Conservation (phyloP, 192 early-diverging fungal species). For the Allomyces javanicus region DNA sequence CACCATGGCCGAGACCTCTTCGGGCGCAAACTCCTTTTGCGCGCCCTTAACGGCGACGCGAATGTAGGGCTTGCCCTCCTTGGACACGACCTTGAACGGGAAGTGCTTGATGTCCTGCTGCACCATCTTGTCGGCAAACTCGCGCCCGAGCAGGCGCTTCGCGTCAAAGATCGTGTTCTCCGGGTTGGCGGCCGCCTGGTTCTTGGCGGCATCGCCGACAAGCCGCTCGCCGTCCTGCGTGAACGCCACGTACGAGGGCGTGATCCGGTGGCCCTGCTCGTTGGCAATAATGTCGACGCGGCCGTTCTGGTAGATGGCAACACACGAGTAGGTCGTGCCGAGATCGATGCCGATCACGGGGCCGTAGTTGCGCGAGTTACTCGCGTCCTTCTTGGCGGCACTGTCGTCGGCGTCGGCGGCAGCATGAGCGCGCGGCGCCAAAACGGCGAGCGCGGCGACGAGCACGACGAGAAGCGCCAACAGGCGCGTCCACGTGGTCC, state of each 20-base stretch:
- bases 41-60: constrained; percentile 71
- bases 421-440: constrained; percentile 17
- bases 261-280: constrained; percentile 90
- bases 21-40: constrained; percentile 66
- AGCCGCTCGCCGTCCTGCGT: constrained; percentile 68
- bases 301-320: constrained; percentile 81
- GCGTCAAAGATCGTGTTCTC: constrained; percentile 83
- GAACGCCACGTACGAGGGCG: constrained; percentile 85
- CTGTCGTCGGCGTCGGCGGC: constrained; percentile 18
- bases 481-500: background rate
- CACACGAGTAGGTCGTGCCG: constrained; percentile 86
- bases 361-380: background rate
- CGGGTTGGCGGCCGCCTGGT: constrained; percentile 76
- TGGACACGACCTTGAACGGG: constrained; percentile 74
- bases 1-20: constrained; percentile 97
- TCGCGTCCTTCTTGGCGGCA: constrained; percentile 16
- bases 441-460: constrained; percentile 11
- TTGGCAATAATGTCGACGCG: constrained; percentile 95
- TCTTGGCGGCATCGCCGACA: constrained; percentile 88
- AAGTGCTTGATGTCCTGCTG: constrained; percentile 86
- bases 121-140: constrained; percentile 74
- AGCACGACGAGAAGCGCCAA: background rate
- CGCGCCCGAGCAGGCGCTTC: constrained; percentile 80
- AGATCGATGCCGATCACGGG: constrained; percentile 83
- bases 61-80: constrained; percentile 66